These are phyloP conservation scores for Purpureocillium takamizusanense DNA, from an alignment of 2,329 filamentous ascomycete species.

Conservation along the genomic window DNA sequence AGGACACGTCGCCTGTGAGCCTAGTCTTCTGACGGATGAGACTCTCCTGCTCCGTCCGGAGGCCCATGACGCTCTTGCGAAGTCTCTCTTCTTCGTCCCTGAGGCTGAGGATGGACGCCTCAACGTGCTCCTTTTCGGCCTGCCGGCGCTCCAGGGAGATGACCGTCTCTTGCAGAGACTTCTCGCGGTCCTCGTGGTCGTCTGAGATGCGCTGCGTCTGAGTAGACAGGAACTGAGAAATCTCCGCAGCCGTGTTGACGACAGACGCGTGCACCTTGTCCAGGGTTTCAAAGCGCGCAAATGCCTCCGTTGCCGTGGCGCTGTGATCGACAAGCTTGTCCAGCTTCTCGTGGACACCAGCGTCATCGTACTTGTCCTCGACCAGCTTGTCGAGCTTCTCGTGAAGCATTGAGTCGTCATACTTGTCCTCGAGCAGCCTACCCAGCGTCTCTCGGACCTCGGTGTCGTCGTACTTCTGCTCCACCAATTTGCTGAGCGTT, in stretches of 20 bases:
- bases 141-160: constrained; percentile 71
- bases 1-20: constrained; percentile 77
- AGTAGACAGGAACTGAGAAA: constrained; percentile 69
- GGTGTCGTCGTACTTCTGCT: constrained; percentile 46
- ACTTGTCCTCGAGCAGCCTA: constrained; percentile 22
- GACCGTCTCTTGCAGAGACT: constrained; percentile 69
- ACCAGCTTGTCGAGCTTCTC: constrained; percentile 19
- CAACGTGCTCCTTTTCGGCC: constrained; percentile 54
- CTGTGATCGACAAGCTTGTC: constrained; percentile 51
- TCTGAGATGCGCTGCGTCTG: constrained; percentile 69
- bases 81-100: constrained; percentile 44
- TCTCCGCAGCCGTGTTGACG: constrained; percentile 71
- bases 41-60: constrained; percentile 64
- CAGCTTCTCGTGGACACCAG: constrained; percentile 26
- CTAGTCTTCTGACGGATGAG: constrained; percentile 70
- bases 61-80: constrained; percentile 43
- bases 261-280: constrained; percentile 88
- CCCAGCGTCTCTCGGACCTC: constrained; percentile 41
- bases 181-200: constrained; percentile 70
- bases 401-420: constrained; percentile 18
- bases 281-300: constrained; percentile 69
- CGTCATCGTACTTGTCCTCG: constrained; percentile 51
- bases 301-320: constrained; percentile 57
- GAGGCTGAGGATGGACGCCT: constrained; percentile 42
- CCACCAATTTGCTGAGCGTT: constrained; percentile 22